Conservation (phyloP, 176 grass and related monocot species). For the Rhynchospora tenuis region DNA sequence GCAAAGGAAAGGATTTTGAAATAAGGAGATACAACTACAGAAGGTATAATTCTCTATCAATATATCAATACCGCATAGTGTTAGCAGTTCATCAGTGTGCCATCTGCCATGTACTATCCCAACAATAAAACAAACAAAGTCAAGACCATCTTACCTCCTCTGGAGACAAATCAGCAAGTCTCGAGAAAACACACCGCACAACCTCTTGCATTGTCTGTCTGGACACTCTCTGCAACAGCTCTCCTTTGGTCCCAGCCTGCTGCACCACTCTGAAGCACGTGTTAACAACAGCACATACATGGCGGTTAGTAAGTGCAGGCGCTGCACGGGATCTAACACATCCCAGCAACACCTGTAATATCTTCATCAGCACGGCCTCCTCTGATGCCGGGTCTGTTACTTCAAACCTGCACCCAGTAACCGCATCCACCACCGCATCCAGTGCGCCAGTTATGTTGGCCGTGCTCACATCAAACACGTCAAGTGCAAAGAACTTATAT, state of each 20-base stretch:
- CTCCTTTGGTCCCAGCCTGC: slow-evolving; percentile 94
- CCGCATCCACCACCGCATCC: slow-evolving; percentile 75
- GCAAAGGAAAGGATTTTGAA: not conserved
- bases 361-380: slow-evolving; percentile 81
- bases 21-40: not conserved
- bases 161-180: slow-evolving; percentile 40
- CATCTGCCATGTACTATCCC: not conserved
- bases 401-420: slow-evolving; percentile 86
- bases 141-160: slow-evolving; percentile 1
- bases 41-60: not conserved
- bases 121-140: slow-evolving; percentile 25
- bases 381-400: slow-evolving; percentile 92
- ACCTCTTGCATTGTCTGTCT: slow-evolving; percentile 99
- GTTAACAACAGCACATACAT: slow-evolving; percentile 84
- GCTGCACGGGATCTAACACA: slow-evolving; percentile 65
- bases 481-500: slow-evolving; percentile 82
- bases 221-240: slow-evolving; percentile 89
- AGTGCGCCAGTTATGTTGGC: slow-evolving; percentile 41
- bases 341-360: slow-evolving; percentile 81
- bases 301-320: slow-evolving; percentile 50
- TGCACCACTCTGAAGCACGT: slow-evolving; percentile 97
- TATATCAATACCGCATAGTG: not conserved
- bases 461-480: slow-evolving; percentile 41
- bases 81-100: not conserved
- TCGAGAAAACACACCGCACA: slow-evolving; percentile 60